Evolutionary conservation across 2,329 filamentous ascomycete species (phyloP).

Genomic region (Colletotrichum kahawae): DNA sequence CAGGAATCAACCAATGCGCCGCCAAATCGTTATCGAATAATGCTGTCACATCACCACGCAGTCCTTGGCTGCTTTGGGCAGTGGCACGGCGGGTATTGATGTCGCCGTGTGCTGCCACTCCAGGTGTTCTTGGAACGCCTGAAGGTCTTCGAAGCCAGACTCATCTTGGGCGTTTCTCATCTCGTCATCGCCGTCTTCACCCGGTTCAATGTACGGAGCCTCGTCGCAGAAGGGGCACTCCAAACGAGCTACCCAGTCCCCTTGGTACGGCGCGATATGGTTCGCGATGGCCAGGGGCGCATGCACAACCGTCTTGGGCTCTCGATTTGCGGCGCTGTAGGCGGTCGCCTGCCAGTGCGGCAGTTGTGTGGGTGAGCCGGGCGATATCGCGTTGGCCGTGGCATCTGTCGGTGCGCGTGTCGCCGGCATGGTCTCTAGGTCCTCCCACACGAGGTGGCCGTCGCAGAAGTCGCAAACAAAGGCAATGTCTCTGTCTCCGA

Average conservation of each 20-base stretch:
- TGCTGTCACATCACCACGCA: conserved; percentile 52
- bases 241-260: conserved; percentile 57
- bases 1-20: conserved; percentile 3
- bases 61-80: conserved; percentile 37
- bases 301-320: conserved; percentile 58
- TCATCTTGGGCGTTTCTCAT: conserved; percentile 53
- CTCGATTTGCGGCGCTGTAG: conserved; percentile 36
- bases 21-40: conserved; percentile 1
- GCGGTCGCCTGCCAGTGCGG: conserved; percentile 59
- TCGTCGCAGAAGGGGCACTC: conserved; percentile 64
- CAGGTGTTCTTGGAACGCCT: conserved; percentile 57
- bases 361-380: conserved; percentile 22
- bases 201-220: conserved; percentile 43
- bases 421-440: conserved; percentile 58
- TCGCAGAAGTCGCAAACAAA: conserved; percentile 69
- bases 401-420: conserved; percentile 30
- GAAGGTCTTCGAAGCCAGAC: conserved; percentile 52
- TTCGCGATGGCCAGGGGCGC: conserved; percentile 63
- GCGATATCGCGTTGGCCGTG: conserved; percentile 3
- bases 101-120: conserved; percentile 59
- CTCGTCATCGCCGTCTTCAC: conserved; percentile 56
- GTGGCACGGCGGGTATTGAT: conserved; percentile 35
- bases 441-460: conserved; percentile 63
- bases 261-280: conserved; percentile 54
- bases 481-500: conserved; percentile 58